A percentile compares a stretch with the other conserved stretches of the same genome.
Conservation (phyloP, 345 rosid genomes). For the Erodium maritimum region DNA sequence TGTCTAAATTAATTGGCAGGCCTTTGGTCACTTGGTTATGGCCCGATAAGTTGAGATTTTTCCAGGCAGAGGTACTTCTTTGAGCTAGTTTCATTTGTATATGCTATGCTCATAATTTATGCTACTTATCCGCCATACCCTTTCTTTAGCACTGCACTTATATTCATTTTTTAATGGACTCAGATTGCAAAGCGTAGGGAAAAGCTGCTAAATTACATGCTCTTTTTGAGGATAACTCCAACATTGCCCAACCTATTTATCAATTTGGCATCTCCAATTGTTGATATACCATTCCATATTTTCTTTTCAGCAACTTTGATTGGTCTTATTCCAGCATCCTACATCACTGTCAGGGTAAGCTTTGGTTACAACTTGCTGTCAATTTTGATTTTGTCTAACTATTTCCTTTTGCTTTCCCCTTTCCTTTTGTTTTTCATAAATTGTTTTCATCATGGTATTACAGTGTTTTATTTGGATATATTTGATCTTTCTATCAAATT, state of each 20-base stretch:
- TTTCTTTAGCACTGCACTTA: neutral
- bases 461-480: neutral
- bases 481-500: neutral
- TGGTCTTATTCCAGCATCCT: slow-evolving; percentile 89
- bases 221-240: slow-evolving; percentile 91
- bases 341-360: slow-evolving; percentile 84
- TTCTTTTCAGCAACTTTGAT: slow-evolving; percentile 85
- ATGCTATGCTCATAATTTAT: neutral
- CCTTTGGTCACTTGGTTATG: slow-evolving; percentile 88
- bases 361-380: neutral
- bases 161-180: slow-evolving; percentile 7
- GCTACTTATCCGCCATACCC: neutral
- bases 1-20: slow-evolving; percentile 87
- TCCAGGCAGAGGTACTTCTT: slow-evolving; percentile 74
- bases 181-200: slow-evolving; percentile 89
- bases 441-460: neutral
- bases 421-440: too few relatives aligned
- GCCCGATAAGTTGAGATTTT: slow-evolving; percentile 92
- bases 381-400: neutral
- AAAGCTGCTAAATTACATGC: slow-evolving; percentile 90
- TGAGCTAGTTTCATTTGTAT: neutral
- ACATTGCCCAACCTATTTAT: slow-evolving; percentile 90
- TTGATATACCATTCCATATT: slow-evolving; percentile 89
- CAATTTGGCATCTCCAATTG: slow-evolving; percentile 94
- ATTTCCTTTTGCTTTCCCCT: neutral